Evolutionary conservation across 2,329 filamentous ascomycete genomes (phyloP), one percentile per base, ranked within the genome.

Genomic region (Ustulina deusta): DNA sequence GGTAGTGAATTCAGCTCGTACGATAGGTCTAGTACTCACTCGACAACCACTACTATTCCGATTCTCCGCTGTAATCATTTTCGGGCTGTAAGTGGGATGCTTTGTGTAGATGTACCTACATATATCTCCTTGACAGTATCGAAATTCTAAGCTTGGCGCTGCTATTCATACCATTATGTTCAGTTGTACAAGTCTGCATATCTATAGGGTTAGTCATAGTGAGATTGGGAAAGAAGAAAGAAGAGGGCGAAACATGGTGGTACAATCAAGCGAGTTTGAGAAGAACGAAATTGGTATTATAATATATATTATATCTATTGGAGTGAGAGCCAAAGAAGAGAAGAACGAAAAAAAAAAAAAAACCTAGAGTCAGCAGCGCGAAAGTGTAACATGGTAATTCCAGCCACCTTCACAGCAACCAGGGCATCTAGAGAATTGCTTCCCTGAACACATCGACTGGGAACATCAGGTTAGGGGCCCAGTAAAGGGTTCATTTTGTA

Each of bases 401-500:
- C n/a, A 17, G 25, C 25, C 20, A 46, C 20, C 22, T 46, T 46
- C 42, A 25, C 22, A n/a, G 22, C n/a, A 32, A 32, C 9, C 6
- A n/a, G 36, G 34, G 4, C 20, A 55, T 25, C 10, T 25, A 25
- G 20, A 27, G 6, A 36, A 55, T 38, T 13, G 25, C 22, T 38
- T 55, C 6, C 15, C 20, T 5, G 2, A 13, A n/a, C 15, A 17
- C 17, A 9, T 42, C 3, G 36, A 6, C 52, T 59, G 9, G 38
- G 22, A 64, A 17, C 15, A 20, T 59, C 61, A 36, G 20, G 10
- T 65, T 59, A 60, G 54, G 54, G 2, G 29, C 55, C 63, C 10
- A 22, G n/a, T 13, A 22, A 15, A n/a, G 32, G 25, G 22, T 58
- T 55, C 34, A 32, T 63, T 42, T 42, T 2, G 17, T 27, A 22